Conservation (phyloP, 208 protist species). For the Trypanosoma scelopori region DNA sequence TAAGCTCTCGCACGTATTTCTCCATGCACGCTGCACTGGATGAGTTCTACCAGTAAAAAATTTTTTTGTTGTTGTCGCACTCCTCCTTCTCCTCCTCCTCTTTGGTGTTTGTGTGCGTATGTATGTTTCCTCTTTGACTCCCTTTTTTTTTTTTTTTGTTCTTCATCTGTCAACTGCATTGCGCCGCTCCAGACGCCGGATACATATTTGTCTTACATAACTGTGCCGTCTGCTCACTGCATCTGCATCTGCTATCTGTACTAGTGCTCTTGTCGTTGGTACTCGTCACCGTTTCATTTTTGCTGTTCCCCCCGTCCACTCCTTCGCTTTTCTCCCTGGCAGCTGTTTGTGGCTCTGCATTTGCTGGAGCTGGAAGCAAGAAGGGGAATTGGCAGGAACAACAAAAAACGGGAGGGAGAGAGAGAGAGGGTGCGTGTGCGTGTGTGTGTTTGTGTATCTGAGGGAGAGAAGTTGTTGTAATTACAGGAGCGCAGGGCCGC, state of each 20-base stretch:
- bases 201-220: conserved; percentile 7
- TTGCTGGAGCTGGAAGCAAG: too few species aligned
- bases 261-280: neutral
- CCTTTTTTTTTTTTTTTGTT: too few species aligned
- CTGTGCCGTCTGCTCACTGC: too few species aligned
- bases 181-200: too few species aligned
- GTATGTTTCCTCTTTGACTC: too few species aligned
- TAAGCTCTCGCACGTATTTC: conserved; percentile 15
- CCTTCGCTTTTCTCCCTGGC: neutral
- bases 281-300: conserved; percentile 18
- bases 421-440: too few species aligned
- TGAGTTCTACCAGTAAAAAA: neutral
- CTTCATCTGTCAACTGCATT: neutral
- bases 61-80: neutral
- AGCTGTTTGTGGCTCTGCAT: neutral
- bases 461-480: conserved; percentile 3
- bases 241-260: too few species aligned
- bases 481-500: neutral
- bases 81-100: neutral
- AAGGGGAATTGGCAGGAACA: neutral
- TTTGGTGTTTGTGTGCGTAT: too few species aligned
- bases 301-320: neutral
- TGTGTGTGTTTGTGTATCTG: conserved; percentile 7
- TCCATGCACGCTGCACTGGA: conserved; percentile 10
- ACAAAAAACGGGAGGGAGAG: neutral